Base-by-base conservation (phyloP, 2,329 filamentous ascomycete species). In the Scedosporium minutisporum region DNA sequence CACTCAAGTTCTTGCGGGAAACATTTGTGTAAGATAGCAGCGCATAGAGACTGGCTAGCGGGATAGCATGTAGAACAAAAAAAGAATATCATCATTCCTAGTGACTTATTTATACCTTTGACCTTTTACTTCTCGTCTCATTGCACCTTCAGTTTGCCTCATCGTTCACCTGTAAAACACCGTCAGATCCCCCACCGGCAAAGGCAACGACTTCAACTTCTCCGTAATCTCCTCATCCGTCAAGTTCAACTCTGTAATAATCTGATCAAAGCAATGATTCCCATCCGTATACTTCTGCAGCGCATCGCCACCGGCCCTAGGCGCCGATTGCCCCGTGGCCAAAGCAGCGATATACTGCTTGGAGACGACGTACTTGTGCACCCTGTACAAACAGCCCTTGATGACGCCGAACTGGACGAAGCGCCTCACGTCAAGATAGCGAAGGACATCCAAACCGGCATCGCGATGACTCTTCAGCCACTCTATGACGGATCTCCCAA, bases 381-480 rank as follows among this genome's bases (percentile, higher is more conserved):
- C 88, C 41, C 95, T 86, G 74, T 97, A 97, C 25, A 99, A 77
- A 67, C 96, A 90, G 16, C 93, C 93, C 76, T 97, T 97, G 73
- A 97, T 96, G 64, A 97, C 84, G 63, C 93, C 95, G 70, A 97
- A 99, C 64, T 96, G 96, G 66, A 97, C 91, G 66, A 99, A 87
- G 29, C 95, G 87, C 12, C 95, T 86, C 62, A 97, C 86, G 72
- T 99, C 95, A 63, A 99, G 86, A 69, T 88, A 87, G 12, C 82
- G 79, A 7, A 97, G 80, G 46, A 89, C 81, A 64, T 86, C 81
- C 65, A 87, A 80, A 0, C 84, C 85, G 57, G 79, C 77, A 48
- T 88, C 84, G 67, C 86, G 82, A 73, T 96, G 89, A 38, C 87
- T 80, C 64, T 89, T 82, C 67, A 95, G 87, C 91, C 92, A 97